phyloP scores from a whole-genome alignment of 352 stramenopile genomes.

The Pseudoperonospora humuli region DNA sequence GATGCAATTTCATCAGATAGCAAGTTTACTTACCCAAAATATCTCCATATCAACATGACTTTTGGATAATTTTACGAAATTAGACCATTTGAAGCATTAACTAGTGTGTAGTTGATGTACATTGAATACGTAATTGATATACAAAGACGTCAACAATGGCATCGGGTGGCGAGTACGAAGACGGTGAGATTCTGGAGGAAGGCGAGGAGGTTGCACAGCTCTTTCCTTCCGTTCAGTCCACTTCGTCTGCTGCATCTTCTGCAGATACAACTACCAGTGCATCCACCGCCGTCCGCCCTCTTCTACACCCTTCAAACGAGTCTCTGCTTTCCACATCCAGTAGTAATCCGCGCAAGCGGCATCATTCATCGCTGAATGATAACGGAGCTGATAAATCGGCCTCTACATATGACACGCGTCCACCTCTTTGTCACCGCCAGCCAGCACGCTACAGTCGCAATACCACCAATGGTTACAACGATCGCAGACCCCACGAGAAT shows the following conservation, averaged over 20 bases:
- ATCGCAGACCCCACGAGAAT: slow-evolving; percentile 12
- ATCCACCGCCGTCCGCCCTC: neutral
- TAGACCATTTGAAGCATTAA: too few relatives aligned
- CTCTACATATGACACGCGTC: slow-evolving; percentile 12
- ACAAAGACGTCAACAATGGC: slow-evolving; percentile 14
- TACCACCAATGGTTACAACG: slow-evolving; percentile 5
- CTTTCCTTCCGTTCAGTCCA: neutral
- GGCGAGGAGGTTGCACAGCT: slow-evolving; percentile 33
- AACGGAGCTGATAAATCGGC: neutral
- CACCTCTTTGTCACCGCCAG: slow-evolving; percentile 14
- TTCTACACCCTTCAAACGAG: slow-evolving; percentile 2
- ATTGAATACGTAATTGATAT: too few relatives aligned
- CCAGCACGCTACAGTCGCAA: slow-evolving; percentile 7
- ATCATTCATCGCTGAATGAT: slow-evolving; percentile 7
- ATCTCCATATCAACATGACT: too few relatives aligned
- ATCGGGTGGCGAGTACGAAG: slow-evolving; percentile 47
- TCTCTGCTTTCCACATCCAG: slow-evolving; percentile 4
- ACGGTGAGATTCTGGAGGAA: slow-evolving; percentile 69
- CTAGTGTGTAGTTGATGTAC: too few relatives aligned
- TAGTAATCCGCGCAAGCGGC: slow-evolving; percentile 15
- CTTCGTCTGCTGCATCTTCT: neutral
- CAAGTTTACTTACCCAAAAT: too few relatives aligned
- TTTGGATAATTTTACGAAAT: too few relatives aligned
- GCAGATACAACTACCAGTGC: neutral
- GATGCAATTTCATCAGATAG: too few relatives aligned